Base-by-base conservation (phyloP, 1,139 yeast species). In the Kluyveromyces sp. region DNA sequence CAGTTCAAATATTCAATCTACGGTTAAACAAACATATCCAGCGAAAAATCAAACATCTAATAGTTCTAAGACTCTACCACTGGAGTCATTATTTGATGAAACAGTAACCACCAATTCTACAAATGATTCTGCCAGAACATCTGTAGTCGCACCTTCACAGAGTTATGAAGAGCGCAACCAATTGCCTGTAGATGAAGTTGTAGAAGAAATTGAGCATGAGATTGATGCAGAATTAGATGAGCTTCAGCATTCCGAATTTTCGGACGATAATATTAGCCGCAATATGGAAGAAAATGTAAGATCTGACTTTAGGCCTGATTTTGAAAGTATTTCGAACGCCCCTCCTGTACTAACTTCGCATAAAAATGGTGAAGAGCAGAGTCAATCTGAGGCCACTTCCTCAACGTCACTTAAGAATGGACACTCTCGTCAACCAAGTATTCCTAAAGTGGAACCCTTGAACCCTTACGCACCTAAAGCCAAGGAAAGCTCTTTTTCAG, bases 131-230 rank as follows among this genome's bases (percentile, higher is more conserved):
- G 10, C 29, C 10, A 8, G 15, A 27, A 37, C 39, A 10, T 6
- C n/a, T 4, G 15, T 10, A 21, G 15, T 26, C n/a, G 31, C 7
- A 21, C 39, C 7, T 8, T n/a, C 15, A 6, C 21, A 7, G 15
- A 3, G 4, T 4, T 4, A 4, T 37, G 39, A 37, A 37, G 6
- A 27, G 7, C 25, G 6, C 4, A 15, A 10, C 5, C 27, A 37
- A 4, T 37, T 34, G 25, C 10, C 34, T n/a, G 41, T 35, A 32
- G 48, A 46, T 29, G 45, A 41, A 28, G 40, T 30, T 15, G 37
- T 26, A 10, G 34, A 41, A 21, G 44, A 43, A 15, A 38, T 45
- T 15, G 48, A 42, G 5, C 45, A 45, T 25, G 52, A 44, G 7
- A 41, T 28, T 36, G 43, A 41, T 27, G 39, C 37, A 27, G 43